Evolutionary conservation across 306 rosid genomes (phyloP), one percentile per base, ranked within the genome.

Genomic region (Pterocarpus macrocarpus): DNA sequence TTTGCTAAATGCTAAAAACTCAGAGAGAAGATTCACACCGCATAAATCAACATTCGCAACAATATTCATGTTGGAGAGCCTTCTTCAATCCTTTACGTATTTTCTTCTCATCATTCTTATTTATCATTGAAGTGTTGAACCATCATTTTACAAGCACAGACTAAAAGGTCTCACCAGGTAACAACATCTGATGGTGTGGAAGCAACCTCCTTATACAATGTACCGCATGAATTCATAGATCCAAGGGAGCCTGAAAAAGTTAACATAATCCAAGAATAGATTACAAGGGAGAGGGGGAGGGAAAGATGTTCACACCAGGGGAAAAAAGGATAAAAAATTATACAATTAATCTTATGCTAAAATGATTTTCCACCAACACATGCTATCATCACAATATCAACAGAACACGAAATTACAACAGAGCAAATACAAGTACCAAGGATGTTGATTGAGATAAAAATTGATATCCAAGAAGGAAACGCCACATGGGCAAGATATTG

Each of bases 171-270:
- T 93, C 63, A 95, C 99, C 99, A 95, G 55, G 97, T 91, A 63
- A 73, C 41, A 80, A 89, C 75, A 75, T 88, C 78, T 49, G 91
- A 85, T 77, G 92, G 63, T 10, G 84, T 66, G 59, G 84, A 71
- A 61, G 87, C 79, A 79, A 38, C 85, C 71, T 85, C 91, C 35
- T 88, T 85, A 73, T 91, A 90, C 70, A 93, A 77, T 15, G 97
- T 87, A 69, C 99, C 97, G 41, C 39, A 73, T 36, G 97, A 87
- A 82, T 95, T 91, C 92, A 95, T 83, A 77, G 95, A 90, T 77
- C 97, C 99, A 83, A 91, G 97, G 62, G 97, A 88, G 63, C 99
- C 97, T 95, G 87, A 49, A 86, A 84, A 72, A 9, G 34, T 59
- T 47, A 69, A 77, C 72, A 70, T 64, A 47, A 5, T 47, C 28